Evolutionary conservation across 2,329 filamentous ascomycete genomes (phyloP).

Genomic region (Zymoseptoria crescenta): DNA sequence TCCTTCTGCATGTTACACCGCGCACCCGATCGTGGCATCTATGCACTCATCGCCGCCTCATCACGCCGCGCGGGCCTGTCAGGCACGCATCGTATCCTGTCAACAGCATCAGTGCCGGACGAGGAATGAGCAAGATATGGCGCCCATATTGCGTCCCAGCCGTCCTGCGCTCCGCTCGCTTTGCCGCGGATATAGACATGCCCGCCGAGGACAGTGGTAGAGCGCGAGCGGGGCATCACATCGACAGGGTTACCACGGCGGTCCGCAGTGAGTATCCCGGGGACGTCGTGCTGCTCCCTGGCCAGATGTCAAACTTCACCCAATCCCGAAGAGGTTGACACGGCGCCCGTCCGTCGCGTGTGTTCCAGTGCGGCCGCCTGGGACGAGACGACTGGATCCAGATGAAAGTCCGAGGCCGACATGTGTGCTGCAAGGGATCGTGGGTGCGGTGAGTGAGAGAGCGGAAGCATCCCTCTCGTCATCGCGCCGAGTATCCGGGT

Average conservation of each 20-base stretch:
- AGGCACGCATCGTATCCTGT: constrained; percentile 18
- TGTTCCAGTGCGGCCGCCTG: not conserved
- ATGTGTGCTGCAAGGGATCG: not conserved
- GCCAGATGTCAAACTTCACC: constrained; percentile 12
- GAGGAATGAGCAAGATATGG: not conserved
- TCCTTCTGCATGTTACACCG: not conserved
- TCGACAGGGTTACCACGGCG: constrained; percentile 1
- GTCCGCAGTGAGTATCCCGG: not conserved
- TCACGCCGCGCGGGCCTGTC: constrained; percentile 11
- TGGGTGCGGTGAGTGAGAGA: not conserved
- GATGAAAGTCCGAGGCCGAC: not conserved
- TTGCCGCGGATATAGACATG: not conserved
- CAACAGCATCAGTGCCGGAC: constrained; percentile 16
- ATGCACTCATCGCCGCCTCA: not conserved
- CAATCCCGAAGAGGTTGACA: constrained; percentile 4
- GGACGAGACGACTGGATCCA: not conserved
- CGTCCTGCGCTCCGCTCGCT: not conserved
- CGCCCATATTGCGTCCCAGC: not conserved
- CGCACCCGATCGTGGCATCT: not conserved
- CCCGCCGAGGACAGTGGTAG: not conserved
- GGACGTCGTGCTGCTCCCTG: constrained; percentile 2
- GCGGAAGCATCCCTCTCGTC: not conserved
- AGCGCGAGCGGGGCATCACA: not conserved
- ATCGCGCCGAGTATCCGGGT: not conserved
- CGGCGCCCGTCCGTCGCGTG: not conserved